Conservation (phyloP, 2,329 filamentous ascomycete species). For the Cercospora canescens region DNA sequence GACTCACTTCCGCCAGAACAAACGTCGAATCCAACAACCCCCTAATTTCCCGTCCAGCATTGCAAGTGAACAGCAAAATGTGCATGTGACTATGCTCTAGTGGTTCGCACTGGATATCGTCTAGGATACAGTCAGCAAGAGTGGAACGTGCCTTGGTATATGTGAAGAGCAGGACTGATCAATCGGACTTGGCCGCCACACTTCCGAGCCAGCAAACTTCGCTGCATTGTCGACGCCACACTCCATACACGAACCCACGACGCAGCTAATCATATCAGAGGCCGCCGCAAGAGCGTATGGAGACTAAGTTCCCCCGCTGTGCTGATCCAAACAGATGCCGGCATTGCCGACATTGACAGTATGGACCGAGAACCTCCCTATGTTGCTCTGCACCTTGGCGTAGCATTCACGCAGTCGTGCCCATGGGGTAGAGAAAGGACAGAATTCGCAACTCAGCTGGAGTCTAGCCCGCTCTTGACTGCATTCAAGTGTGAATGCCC, state of each 20-base stretch:
- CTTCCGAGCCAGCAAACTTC: neutral
- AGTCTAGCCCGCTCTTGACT: too few relatives aligned
- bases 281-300: neutral
- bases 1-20: neutral
- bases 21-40: too few relatives aligned
- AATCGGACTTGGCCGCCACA: neutral
- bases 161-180: neutral
- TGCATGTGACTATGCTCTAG: too few relatives aligned
- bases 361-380: neutral
- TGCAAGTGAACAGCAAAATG: too few relatives aligned
- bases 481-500: too few relatives aligned
- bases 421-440: neutral
- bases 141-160: too few relatives aligned
- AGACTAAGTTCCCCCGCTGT: neutral
- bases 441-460: neutral
- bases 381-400: neutral
- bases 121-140: too few relatives aligned
- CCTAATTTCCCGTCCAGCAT: too few relatives aligned
- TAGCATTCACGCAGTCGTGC: neutral
- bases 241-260: too few relatives aligned
- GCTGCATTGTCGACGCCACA: too few relatives aligned
- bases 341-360: neutral
- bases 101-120: too few relatives aligned
- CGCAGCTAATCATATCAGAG: too few relatives aligned
- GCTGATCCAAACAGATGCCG: neutral